These are phyloP conservation scores for Phytophthora ramorum DNA, from an alignment of 352 stramenopile genomes.

Conservation along the genomic window DNA sequence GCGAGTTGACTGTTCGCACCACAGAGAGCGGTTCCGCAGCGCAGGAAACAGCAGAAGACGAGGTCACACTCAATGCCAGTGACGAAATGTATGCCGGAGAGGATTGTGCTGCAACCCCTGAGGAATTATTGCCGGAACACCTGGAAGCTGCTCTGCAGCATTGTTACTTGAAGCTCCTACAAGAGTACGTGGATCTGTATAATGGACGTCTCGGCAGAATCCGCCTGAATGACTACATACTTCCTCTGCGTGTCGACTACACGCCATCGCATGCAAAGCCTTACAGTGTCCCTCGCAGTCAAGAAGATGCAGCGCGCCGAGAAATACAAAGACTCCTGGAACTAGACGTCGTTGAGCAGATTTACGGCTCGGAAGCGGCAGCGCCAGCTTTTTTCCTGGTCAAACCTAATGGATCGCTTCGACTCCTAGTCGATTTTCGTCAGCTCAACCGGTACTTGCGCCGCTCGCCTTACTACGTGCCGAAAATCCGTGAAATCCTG, in stretches of 20 bases:
- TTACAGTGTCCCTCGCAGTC: background rate
- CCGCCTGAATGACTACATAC: background rate
- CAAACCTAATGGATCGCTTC: background rate
- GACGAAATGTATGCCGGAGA: background rate
- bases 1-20: background rate
- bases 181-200: slow-evolving; percentile 4
- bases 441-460: slow-evolving; percentile 1
- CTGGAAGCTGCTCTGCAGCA: slow-evolving; percentile 1
- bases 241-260: slow-evolving; percentile 3
- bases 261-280: background rate
- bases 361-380: slow-evolving; percentile 7
- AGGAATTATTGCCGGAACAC: background rate
- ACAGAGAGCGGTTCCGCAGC: background rate
- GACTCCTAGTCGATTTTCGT: slow-evolving; percentile 13
- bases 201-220: slow-evolving; percentile 1
- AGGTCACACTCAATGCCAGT: background rate
- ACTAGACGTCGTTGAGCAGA: slow-evolving; percentile 13
- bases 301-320: slow-evolving; percentile 1
- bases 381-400: slow-evolving; percentile 5
- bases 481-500: background rate
- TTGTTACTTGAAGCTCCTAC: slow-evolving; percentile 7
- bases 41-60: background rate
- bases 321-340: no score
- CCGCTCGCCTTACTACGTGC: slow-evolving; percentile 10
- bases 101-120: background rate